Evolutionary conservation across 192 early-diverging fungal species (phyloP), one percentile per base, ranked within the genome.

Genomic region (Lobosporangium transversale): DNA sequence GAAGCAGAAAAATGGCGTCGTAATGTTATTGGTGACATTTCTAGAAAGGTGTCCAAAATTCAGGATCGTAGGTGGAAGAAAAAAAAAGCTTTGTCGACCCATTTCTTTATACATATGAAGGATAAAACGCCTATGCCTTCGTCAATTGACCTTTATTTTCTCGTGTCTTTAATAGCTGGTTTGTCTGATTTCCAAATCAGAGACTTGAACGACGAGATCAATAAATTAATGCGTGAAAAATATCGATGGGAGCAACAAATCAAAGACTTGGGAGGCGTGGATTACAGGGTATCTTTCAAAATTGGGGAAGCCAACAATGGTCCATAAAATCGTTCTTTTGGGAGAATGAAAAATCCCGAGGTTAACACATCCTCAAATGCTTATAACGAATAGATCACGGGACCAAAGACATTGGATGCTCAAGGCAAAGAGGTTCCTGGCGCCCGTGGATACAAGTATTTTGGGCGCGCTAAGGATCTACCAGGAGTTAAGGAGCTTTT

Each of bases 151-250:
- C n/a, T n/a, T n/a, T n/a, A n/a, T n/a, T 32, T 58, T 49, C 50
- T 53, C 23, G 15, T 32, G n/a, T 73, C 26, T 30, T 3, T 30
- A 33, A 32, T 61, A 94, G 94, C 86, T 35, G 83, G 86, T 36
- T 74, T 99, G 48, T 92, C 92, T n/a, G 96, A 97, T 44, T 88
- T 91, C 60, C 94, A 97, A 67, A 89, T 99, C 47, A 85, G 96
- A 35, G 95, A 98, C 65, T 79, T 95, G 50, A 99, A 99, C 80
- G 97, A 99, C 79, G 90, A 92, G 30, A 97, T 99, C 84, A 99
- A 99, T 83, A 95, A 94, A 76, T 80, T 92, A 33, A 84, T 98
- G 75, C 86, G 94, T 32, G 93, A 96, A 78, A 98, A 98, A 70
- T 83, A 88, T 48, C 88, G 90, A 54, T 99, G 96, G 97, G 97